These are phyloP conservation scores for Cordyceps cicadae DNA, from an alignment of 2,329 filamentous ascomycete species.

Conservation along the genomic window DNA sequence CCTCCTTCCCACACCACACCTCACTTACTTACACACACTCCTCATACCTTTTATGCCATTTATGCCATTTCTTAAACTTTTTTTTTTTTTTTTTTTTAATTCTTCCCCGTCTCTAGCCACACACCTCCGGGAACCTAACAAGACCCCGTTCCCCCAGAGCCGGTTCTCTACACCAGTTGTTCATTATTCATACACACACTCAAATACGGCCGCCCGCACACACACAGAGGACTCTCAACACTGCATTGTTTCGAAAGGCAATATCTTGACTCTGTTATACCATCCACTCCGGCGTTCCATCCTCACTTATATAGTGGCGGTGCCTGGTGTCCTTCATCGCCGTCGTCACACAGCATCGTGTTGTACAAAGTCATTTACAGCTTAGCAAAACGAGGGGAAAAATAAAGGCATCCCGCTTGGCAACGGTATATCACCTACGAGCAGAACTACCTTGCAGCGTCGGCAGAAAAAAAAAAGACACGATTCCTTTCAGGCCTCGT, in stretches of 20 bases:
- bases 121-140: background rate
- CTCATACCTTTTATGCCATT: background rate
- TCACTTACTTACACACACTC: conserved; percentile 3
- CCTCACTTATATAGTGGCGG: background rate
- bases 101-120: background rate
- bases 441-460: background rate
- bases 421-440: background rate
- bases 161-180: background rate
- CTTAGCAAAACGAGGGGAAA: background rate
- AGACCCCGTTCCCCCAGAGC: conserved; percentile 7
- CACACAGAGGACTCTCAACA: background rate
- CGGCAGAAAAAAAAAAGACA: background rate
- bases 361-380: background rate
- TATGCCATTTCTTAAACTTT: background rate
- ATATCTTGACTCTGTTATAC: background rate
- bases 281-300: background rate
- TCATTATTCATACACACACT: conserved; percentile 2
- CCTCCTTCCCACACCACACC: background rate
- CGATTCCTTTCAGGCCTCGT: background rate
- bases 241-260: conserved; percentile 3
- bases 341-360: background rate
- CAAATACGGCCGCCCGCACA: background rate
- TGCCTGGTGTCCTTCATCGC: background rate
- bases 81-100: background rate
- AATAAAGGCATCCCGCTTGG: background rate